Base-by-base conservation (phyloP, 2,329 filamentous ascomycete species). In the Camptophora hylomeconis region DNA sequence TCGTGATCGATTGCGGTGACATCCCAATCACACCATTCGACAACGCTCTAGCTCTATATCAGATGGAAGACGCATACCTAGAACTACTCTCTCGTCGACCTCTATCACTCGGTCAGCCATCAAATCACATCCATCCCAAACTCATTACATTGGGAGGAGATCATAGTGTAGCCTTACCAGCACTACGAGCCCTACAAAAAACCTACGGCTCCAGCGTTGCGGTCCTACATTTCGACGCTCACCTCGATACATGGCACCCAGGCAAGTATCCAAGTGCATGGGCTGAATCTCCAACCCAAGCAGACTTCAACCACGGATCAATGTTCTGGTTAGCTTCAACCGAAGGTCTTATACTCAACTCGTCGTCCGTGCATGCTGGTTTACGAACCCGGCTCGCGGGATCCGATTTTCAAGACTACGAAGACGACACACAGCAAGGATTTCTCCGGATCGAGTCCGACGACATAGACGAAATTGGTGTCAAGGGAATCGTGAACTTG, bases 261-360 rank as follows among this genome's bases (percentile, higher is more conserved):
- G 69, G 53, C 18, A 56, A 81, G 42, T 92, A 92, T 53, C 80
- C 81, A 0, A 75, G 69, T 10, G 72, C 75, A 31, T 93, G 84
- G 84, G 53, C 61, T 5, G 24, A 26, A n/a, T 37, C 32, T 5
- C 39, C 41, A 7, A 66, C 72, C 35, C 79, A 82, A 51, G 67
- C 72, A 2, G 69, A 76, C 42, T 89, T 92, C 60, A 92, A 76
- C 47, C 84, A 93, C 53, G 84, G 86, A 4, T 81, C 72, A 42
- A 89, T 92, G 75, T 92, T 92, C 64, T 87, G 82, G 78, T 69
- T 87, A 42, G 84, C 84, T 5, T 75, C 75, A 26, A 73, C 75
- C 17, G 84, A 92, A 52, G 81, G 80, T 0, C 59, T 93, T 15
- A 75, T 92, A 33, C 65, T 70, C 36, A 86, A 87, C 52, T 59